Base-by-base conservation (phyloP, 768 basidiomycete species). In the Naganishia friedmannii region DNA sequence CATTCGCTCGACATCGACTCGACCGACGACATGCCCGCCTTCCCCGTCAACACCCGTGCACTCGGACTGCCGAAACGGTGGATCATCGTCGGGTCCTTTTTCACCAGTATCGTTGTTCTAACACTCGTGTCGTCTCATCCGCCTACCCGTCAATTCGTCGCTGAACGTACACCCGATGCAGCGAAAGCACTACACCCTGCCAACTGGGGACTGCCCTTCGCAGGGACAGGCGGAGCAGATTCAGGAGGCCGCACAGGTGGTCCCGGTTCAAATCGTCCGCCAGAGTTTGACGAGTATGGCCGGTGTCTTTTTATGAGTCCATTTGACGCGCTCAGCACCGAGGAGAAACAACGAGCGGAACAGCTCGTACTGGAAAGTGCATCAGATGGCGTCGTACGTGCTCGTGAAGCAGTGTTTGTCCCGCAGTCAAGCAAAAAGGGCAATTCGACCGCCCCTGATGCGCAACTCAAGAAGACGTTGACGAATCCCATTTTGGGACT, bases 401-500 rank as follows among this genome's bases (percentile, higher is more conserved):
- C 75, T 3, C 73, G 71, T 37, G 23, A 69, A 29, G 57, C 71
- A 13, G 37, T 69, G 12, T 72, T 72, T 53, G 32, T 46, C n/a
- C 54, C 67, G 17, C 46, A 58, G 15, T 45, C 29, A 23, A 46
- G 0, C 10, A 46, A 54, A 17, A 48, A 46, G 23, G 56, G 48
- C 21, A 71, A 71, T 57, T 53, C 53, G 48, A 67, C 29, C 6
- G 31, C 26, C 10, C 17, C 53, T 13, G 32, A 48, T 15, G 13
- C 26, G 42, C 45, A 53, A 15, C 17, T 63, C 29, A 60, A 32
- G 45, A 60, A 65, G 26, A 34, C 73, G 23, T 51, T 78, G 39
- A 73, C 76, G 12, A 78, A 99, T 79, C 94, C 95, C 7, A 96
- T 98, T 72, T 85, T 92, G 0, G 84, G 83, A 45, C 86, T 97